Percentiles rank a stretch among this genome's conserved stretches.
phyloP scores from a whole-genome alignment of 139 green algal genomes.

The Axilococcus clingmanii region DNA sequence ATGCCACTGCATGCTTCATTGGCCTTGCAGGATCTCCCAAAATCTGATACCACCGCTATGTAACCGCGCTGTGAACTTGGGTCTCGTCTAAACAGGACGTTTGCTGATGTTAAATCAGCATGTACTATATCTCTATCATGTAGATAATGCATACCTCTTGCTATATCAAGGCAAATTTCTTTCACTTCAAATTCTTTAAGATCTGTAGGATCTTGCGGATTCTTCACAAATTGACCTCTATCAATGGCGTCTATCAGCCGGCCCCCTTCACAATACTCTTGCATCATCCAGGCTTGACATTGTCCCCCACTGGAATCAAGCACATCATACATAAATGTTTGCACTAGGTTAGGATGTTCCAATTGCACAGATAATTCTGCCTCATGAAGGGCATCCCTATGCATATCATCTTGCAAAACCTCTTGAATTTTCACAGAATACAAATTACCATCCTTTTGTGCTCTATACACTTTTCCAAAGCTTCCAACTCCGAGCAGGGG shows the following conservation, averaged over 20 bases:
- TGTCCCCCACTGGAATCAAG: too few relatives aligned
- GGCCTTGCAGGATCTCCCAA: neutral
- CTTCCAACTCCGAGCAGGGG: neutral
- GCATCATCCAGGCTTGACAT: slow-evolving; percentile 2
- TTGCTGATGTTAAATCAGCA: neutral
- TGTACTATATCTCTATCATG: neutral
- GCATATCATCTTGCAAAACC: neutral
- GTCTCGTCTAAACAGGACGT: neutral
- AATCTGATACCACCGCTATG: neutral
- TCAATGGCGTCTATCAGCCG: neutral
- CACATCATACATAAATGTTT: neutral
- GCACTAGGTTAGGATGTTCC: neutral
- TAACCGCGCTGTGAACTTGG: neutral
- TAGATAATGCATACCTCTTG: neutral
- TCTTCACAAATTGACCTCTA: neutral
- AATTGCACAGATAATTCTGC: neutral
- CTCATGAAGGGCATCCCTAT: neutral
- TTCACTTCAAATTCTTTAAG: neutral
- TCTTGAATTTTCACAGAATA: neutral
- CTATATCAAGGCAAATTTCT: neutral
- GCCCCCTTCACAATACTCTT: neutral
- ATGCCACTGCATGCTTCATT: neutral
- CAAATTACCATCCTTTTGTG: neutral
- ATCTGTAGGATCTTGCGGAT: neutral
- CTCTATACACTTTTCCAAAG: neutral